Conservation (phyloP, 2,329 filamentous ascomycete species). For the Diplodia seriata region DNA sequence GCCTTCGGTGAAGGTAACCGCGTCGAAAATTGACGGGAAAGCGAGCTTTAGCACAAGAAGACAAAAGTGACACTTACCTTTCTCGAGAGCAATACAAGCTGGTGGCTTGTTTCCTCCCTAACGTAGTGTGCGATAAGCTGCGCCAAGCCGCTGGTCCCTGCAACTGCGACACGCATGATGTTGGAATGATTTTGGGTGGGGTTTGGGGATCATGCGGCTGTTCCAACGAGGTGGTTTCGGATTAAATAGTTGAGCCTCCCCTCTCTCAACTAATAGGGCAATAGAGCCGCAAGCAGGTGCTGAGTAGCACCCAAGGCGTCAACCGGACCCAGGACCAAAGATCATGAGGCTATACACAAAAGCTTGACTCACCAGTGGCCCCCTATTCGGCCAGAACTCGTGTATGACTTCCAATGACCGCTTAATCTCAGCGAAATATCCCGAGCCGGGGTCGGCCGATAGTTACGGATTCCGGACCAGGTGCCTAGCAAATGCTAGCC, state of each 20-base stretch:
- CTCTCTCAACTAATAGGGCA: background rate
- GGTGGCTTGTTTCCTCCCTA: conserved; percentile 67
- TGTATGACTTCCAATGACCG: background rate
- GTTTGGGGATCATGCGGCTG: background rate
- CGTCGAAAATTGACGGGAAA: background rate
- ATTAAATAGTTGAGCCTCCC: conserved; percentile 22
- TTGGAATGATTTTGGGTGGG: conserved; percentile 25
- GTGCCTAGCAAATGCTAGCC: background rate
- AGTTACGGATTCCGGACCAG: conserved; percentile 15
- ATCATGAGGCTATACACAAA: conserved; percentile 13
- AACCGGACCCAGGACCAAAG: background rate
- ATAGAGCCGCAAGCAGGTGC: conserved; percentile 4
- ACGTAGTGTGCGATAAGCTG: conserved; percentile 66
- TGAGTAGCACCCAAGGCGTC: background rate
- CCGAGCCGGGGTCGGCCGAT: conserved; percentile 24
- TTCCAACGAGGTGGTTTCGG: conserved; percentile 13
- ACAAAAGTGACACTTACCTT: conserved; percentile 53
- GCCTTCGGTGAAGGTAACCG: background rate
- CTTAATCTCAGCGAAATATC: background rate
- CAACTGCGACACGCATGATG: conserved; percentile 68
- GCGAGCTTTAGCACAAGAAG: background rate
- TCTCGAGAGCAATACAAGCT: conserved; percentile 74
- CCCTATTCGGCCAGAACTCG: background rate
- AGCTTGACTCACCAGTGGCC: conserved; percentile 11
- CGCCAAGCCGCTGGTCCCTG: conserved; percentile 66